Base-by-base conservation (phyloP, 73 alveolate genomes). In the Paramecium sonneborni region DNA sequence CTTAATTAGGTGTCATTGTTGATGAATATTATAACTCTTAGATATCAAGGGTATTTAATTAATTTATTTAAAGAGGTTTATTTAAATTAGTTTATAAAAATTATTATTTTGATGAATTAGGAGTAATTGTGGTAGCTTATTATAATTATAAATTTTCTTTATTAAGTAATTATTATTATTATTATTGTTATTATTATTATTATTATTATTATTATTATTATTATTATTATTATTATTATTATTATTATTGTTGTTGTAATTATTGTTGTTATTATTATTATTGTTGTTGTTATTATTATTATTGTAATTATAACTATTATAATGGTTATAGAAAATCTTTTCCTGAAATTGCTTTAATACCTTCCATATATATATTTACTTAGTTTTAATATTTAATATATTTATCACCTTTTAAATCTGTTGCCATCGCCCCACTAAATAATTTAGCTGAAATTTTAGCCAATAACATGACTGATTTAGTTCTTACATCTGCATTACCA, bases 331-430 rank as follows among this genome's bases (percentile, higher is more conserved):
- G 43, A 35, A 35, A 35, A 4, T 52, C 68, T 52, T 52, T 52
- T 18, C 68, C 68, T 18, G 68, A 52, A n/a, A 18, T 5, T 18
- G 68, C 68, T 52, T 52, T 52, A 18, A 52, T 52, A 1, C 32
- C 68, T 52, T 52, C 68, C 30, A 52, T 52, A 52, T 18, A 52
- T 52, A 52, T 52, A 18, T 52, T 52, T 52, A 52, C 32, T 21
- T 52, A 52, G 18, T 52, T 52, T 23, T 74, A 18, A 74, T 32
- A 74, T 74, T 74, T 74, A 3, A 67, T 35, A 18, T 12, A 38
- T 74, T 74, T 74, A 32, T 74, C 87, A 35, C 87, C 87, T 74
- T 74, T 74, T n/a, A 74, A 74, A 38, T 74, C 87, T 1, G 28
- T 18, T 0, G n/a, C 87, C 30, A 74, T 3, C 3, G 20, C 24